phyloP scores from a whole-genome alignment of 2,329 filamentous ascomycete genomes.

The Tolypocladium pustulatum region DNA sequence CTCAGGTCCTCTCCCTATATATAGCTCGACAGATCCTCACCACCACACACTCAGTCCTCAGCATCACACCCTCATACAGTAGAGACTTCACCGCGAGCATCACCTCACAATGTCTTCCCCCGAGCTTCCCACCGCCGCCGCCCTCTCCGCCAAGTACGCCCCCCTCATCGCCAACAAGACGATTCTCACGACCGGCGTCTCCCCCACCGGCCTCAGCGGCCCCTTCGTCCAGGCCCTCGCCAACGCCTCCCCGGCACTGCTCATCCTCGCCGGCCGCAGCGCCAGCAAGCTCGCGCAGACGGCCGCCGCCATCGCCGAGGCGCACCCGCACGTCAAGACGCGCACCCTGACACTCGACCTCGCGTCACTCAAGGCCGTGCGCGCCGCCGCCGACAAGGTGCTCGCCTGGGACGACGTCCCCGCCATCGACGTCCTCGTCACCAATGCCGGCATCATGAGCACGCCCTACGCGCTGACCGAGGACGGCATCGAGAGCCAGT shows the following conservation, averaged over 20 bases:
- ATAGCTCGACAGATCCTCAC: too few relatives aligned
- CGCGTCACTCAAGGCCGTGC: conserved; percentile 21
- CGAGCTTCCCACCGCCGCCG: conserved; percentile 9
- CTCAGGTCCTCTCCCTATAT: not conserved
- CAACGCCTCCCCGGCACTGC: conserved; percentile 24
- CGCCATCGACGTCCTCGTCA: conserved; percentile 27
- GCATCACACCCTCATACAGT: not conserved
- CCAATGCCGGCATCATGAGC: conserved; percentile 33
- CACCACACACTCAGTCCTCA: not conserved
- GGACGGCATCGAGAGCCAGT: conserved; percentile 31
- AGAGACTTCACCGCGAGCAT: not conserved
- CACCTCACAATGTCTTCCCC: not conserved
- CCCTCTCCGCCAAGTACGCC: conserved; percentile 17
- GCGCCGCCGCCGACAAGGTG: conserved; percentile 25
- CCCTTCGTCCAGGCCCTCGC: conserved; percentile 18
- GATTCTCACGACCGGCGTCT: conserved; percentile 32
- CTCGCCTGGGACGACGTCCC: conserved; percentile 10
- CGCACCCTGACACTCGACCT: conserved; percentile 25
- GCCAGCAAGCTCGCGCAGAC: conserved; percentile 26
- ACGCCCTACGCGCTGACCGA: conserved; percentile 18
- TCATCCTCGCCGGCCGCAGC: conserved; percentile 36
- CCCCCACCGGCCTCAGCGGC: conserved; percentile 26
- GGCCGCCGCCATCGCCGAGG: conserved; percentile 20
- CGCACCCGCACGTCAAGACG: conserved; percentile 20
- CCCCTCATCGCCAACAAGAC: conserved; percentile 22